These are phyloP conservation scores for Megacollybia marginata DNA, from an alignment of 768 basidiomycete genomes.

Conservation along the genomic window DNA sequence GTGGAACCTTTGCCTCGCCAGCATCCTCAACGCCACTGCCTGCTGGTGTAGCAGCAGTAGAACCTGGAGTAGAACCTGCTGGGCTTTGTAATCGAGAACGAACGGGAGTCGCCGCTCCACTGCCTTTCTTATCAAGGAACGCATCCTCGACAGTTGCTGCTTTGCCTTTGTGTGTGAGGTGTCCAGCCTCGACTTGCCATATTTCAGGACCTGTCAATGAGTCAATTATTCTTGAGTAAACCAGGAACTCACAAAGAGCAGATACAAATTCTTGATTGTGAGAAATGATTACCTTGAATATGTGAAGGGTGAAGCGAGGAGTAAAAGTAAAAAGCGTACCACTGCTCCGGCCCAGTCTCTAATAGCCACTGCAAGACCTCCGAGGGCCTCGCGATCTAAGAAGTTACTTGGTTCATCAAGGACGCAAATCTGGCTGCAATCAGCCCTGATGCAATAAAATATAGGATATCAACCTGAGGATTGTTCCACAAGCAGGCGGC, in stretches of 20 bases:
- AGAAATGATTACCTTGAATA: constrained; percentile 80
- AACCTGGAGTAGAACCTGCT: constrained; percentile 54
- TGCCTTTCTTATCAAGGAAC: constrained; percentile 71
- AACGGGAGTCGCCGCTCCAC: constrained; percentile 62
- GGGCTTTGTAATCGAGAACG: constrained; percentile 68
- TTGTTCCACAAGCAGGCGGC: constrained; percentile 96
- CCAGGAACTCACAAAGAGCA: constrained; percentile 58
- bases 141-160: constrained; percentile 77
- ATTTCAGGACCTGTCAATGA: constrained; percentile 69
- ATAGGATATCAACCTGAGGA: constrained; percentile 54
- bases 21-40: constrained; percentile 71
- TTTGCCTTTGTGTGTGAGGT: constrained; percentile 85
- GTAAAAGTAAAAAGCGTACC: constrained; percentile 32
- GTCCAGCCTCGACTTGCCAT: constrained; percentile 87
- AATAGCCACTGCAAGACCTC: constrained; percentile 92
- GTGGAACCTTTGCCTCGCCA: constrained; percentile 27
- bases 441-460: neutral
- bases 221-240: constrained; percentile 5
- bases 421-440: constrained; percentile 47
- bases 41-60: constrained; percentile 46
- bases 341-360: constrained; percentile 92
- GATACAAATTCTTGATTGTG: constrained; percentile 89
- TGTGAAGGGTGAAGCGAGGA: neutral
- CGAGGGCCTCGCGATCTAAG: constrained; percentile 92
- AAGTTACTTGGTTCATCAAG: constrained; percentile 95